Percentiles rank a stretch among this genome's conserved stretches.
phyloP scores from a whole-genome alignment of 2,329 filamentous ascomycete species.

The Fusarium multiceps region DNA sequence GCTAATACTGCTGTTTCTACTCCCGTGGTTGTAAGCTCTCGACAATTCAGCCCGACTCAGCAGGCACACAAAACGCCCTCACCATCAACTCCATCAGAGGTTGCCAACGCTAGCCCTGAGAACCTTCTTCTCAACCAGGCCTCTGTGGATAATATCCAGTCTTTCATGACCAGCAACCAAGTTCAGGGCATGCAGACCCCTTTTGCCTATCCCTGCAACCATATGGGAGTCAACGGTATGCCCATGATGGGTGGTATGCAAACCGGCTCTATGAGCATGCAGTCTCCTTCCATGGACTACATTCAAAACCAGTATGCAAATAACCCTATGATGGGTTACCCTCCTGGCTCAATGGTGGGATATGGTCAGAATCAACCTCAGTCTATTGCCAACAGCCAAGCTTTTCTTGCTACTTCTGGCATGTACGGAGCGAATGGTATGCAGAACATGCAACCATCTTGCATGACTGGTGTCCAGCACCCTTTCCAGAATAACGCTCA shows the following conservation, averaged over 20 bases:
- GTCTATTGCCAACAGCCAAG: background rate
- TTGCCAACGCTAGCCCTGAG: background rate
- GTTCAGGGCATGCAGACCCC: background rate
- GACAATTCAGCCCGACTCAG: background rate
- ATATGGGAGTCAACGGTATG: background rate
- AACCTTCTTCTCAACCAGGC: background rate
- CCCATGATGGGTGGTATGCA: background rate
- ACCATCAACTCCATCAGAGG: background rate
- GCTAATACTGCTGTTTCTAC: background rate
- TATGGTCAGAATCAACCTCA: background rate
- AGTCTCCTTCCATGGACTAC: background rate
- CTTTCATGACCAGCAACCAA: background rate
- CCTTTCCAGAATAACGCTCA: background rate
- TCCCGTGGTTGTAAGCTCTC: conserved; percentile 1
- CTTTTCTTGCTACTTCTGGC: background rate
- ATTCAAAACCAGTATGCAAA: background rate
- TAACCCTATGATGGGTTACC: too few relatives aligned
- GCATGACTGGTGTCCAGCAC: background rate
- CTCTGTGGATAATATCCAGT: background rate
- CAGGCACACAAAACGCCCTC: background rate
- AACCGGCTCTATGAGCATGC: background rate
- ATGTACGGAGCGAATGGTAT: background rate
- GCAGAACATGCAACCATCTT: background rate
- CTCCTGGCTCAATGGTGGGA: background rate
- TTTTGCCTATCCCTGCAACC: background rate